These are phyloP conservation scores for Sugiyamaella floridensis DNA, from an alignment of 805 yeast genomes.

Conservation along the genomic window DNA sequence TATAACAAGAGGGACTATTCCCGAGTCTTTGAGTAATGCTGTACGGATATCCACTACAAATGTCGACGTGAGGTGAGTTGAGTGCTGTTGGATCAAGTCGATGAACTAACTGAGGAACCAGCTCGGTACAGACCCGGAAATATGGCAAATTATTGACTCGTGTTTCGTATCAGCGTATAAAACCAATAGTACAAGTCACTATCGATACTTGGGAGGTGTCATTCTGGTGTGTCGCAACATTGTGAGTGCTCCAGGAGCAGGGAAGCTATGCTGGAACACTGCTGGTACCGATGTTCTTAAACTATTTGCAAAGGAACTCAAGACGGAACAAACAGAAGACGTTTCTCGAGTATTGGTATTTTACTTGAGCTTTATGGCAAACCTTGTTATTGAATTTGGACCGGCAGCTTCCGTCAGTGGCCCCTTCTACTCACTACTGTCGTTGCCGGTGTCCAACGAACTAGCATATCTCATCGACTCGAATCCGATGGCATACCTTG, in stretches of 20 bases:
- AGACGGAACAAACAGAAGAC: background rate
- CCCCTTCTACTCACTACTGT: background rate
- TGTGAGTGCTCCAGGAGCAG: conserved; percentile 29
- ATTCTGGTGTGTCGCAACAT: conserved; percentile 45
- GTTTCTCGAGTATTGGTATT: conserved; percentile 5
- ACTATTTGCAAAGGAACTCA: background rate
- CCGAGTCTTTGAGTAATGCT: background rate
- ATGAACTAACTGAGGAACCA: background rate
- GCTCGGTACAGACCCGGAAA: background rate
- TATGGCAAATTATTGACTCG: background rate
- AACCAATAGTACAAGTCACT: background rate
- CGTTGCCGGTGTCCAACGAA: background rate
- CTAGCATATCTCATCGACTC: background rate
- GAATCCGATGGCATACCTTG: background rate
- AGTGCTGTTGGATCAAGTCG: background rate
- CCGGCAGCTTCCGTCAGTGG: background rate
- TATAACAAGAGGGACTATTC: background rate
- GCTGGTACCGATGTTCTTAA: background rate
- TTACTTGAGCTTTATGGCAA: conserved; percentile 8
- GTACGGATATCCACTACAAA: background rate
- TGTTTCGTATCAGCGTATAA: background rate
- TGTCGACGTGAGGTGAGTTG: background rate
- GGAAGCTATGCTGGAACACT: conserved; percentile 26
- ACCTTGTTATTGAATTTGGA: conserved; percentile 5
- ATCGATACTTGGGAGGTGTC: conserved; percentile 37